Conservation (phyloP, 805 yeast species). For the Saturnispora bothae region DNA sequence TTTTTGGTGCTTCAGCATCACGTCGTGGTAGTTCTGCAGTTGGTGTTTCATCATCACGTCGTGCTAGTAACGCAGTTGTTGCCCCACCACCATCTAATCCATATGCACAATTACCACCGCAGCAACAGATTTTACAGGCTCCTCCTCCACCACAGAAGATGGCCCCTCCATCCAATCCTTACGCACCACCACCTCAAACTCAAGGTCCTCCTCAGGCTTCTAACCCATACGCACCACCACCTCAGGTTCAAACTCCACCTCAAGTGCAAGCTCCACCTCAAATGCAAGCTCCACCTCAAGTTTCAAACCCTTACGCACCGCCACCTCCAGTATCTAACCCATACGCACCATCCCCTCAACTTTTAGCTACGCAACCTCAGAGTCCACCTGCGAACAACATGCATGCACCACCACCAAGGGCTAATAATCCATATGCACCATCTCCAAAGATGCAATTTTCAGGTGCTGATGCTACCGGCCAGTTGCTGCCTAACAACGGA, state of each 20-base stretch:
- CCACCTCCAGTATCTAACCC: slow-evolving; percentile 1
- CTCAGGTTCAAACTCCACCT: slow-evolving; percentile 16
- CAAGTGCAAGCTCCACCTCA: too few relatives aligned
- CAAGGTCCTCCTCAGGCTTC: slow-evolving; percentile 6
- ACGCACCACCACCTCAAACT: slow-evolving; percentile 13
- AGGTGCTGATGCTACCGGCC: neutral
- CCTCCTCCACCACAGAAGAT: too few relatives aligned
- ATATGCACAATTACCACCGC: too few relatives aligned
- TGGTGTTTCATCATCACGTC: too few relatives aligned
- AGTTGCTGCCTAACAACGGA: slow-evolving; percentile 15
- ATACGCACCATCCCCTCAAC: slow-evolving; percentile 13
- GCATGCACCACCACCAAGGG: too few relatives aligned
- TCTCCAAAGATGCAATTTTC: neutral
- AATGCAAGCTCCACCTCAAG: neutral
- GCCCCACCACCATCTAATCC: neutral
- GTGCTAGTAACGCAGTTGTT: too few relatives aligned
- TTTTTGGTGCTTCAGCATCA: too few relatives aligned
- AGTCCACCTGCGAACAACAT: too few relatives aligned
- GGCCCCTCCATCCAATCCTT: neutral
- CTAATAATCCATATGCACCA: slow-evolving; percentile 1
- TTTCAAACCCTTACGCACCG: neutral
- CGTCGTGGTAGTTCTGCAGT: too few relatives aligned
- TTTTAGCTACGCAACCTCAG: too few relatives aligned
- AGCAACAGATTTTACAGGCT: too few relatives aligned
- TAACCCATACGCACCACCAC: slow-evolving; percentile 4